phyloP scores from a whole-genome alignment of 1,284 basidiomycete genomes.

The Rhodotorula mucilaginosa region DNA sequence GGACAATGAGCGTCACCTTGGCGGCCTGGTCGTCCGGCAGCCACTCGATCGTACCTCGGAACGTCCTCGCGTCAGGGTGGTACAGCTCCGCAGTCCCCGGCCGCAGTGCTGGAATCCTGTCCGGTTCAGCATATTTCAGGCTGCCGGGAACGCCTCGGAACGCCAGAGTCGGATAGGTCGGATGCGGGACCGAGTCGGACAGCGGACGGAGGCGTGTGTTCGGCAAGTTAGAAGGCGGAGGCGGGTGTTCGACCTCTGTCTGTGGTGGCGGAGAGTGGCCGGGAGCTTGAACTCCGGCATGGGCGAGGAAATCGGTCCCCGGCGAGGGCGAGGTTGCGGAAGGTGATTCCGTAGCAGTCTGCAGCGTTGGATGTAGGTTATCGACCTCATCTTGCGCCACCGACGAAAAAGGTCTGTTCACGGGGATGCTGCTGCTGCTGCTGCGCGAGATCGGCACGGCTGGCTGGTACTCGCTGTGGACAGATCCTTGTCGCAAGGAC shows the following conservation, averaged over 20 bases:
- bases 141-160: constrained; percentile 14
- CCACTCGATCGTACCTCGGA: constrained; percentile 24
- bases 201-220: neutral
- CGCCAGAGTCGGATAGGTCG: constrained; percentile 1
- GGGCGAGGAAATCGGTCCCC: too few species aligned
- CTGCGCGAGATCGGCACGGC: too few species aligned
- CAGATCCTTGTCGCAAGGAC: too few species aligned
- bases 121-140: neutral
- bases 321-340: too few species aligned
- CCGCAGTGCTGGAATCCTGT: neutral
- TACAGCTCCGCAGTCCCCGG: neutral
- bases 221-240: neutral
- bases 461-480: too few species aligned
- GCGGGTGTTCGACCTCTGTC: neutral
- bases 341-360: too few species aligned
- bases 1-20: constrained; percentile 14
- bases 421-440: too few species aligned
- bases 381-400: too few species aligned
- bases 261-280: neutral
- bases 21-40: constrained; percentile 14
- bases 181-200: neutral
- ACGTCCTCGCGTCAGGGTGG: constrained; percentile 2
- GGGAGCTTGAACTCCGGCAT: neutral
- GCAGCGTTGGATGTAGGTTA: too few species aligned
- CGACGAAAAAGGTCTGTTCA: too few species aligned